Evolutionary conservation across 306 rosid species (phyloP).

Genomic region (Begonia fuchsioides): DNA sequence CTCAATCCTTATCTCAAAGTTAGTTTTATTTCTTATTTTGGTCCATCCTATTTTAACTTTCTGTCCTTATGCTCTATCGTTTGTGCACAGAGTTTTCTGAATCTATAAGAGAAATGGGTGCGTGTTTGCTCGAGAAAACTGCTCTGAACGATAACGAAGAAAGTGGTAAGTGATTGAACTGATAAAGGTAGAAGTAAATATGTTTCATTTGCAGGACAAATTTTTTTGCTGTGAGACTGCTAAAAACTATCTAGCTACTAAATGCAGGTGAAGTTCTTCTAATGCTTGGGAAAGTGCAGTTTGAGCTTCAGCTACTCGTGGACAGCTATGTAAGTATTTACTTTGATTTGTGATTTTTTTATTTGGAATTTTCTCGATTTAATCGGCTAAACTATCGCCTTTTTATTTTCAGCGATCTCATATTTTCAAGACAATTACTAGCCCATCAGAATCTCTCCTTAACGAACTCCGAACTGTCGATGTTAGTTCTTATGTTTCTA

Average conservation of each 20-base stretch:
- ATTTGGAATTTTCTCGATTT: background rate
- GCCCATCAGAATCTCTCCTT: conserved; percentile 88
- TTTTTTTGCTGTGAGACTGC: no score
- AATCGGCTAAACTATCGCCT: conserved; percentile 8
- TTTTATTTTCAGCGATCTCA: conserved; percentile 74
- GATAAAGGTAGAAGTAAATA: no score
- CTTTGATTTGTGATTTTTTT: no score
- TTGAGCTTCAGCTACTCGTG: conserved; percentile 61
- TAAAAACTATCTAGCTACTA: background rate
- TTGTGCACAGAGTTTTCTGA: conserved; percentile 55
- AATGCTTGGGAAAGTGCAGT: conserved; percentile 73
- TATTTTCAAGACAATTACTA: conserved; percentile 72
- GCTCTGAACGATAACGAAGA: conserved; percentile 80
- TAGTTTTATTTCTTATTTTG: no score
- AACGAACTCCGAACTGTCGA: conserved; percentile 93
- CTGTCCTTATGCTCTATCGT: background rate
- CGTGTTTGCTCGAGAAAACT: conserved; percentile 94
- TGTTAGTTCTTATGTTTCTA: conserved; percentile 25
- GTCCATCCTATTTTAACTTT: conserved; percentile 1
- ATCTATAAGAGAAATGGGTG: conserved; percentile 82
- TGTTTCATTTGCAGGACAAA: no score
- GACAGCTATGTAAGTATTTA: conserved; percentile 53
- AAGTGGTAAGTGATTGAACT: conserved; percentile 37
- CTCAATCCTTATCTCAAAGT: no score
- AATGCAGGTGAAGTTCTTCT: conserved; percentile 63